Percentiles rank a stretch among this genome's conserved stretches.
These are phyloP conservation scores for Glarea lozoyensis DNA, from an alignment of 495 filamentous ascomycete genomes.

Conservation along the genomic window DNA sequence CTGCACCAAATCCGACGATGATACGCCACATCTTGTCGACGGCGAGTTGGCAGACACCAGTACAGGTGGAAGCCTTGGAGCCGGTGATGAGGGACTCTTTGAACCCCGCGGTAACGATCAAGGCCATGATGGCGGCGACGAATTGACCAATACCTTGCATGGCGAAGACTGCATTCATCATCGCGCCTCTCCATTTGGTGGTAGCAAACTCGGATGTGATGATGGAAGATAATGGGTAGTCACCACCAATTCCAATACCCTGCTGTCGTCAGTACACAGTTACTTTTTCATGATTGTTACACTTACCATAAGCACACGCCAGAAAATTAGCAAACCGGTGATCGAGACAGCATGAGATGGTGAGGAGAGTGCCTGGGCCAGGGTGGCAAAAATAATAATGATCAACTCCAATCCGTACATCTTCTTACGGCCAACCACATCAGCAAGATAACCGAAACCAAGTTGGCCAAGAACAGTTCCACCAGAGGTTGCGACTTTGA, in stretches of 20 bases:
- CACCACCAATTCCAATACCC: slow-evolving; percentile 74
- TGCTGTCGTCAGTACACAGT: background rate
- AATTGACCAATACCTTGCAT: slow-evolving; percentile 80
- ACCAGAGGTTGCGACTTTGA: slow-evolving; percentile 82
- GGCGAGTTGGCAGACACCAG: slow-evolving; percentile 54
- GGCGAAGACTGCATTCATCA: slow-evolving; percentile 81
- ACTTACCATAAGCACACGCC: slow-evolving; percentile 70
- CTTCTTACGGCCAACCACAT: slow-evolving; percentile 60
- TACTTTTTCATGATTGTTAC: background rate
- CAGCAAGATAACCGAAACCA: slow-evolving; percentile 71
- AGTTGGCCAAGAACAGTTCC: slow-evolving; percentile 84
- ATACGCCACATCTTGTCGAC: slow-evolving; percentile 84
- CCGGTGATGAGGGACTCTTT: slow-evolving; percentile 52
- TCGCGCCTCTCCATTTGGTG: slow-evolving; percentile 66
- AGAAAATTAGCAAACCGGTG: slow-evolving; percentile 75
- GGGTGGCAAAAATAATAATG: slow-evolving; percentile 76
- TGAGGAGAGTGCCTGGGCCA: slow-evolving; percentile 67
- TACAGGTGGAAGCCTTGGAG: slow-evolving; percentile 39
- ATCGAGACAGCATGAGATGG: slow-evolving; percentile 60
- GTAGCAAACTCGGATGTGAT: slow-evolving; percentile 78
- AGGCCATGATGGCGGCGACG: slow-evolving; percentile 56
- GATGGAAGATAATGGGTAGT: slow-evolving; percentile 77
- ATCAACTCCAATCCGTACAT: slow-evolving; percentile 90
- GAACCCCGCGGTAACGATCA: slow-evolving; percentile 67
- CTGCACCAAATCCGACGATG: slow-evolving; percentile 66